phyloP scores from a whole-genome alignment of 352 stramenopile species.

The Phytophthora tubulina region DNA sequence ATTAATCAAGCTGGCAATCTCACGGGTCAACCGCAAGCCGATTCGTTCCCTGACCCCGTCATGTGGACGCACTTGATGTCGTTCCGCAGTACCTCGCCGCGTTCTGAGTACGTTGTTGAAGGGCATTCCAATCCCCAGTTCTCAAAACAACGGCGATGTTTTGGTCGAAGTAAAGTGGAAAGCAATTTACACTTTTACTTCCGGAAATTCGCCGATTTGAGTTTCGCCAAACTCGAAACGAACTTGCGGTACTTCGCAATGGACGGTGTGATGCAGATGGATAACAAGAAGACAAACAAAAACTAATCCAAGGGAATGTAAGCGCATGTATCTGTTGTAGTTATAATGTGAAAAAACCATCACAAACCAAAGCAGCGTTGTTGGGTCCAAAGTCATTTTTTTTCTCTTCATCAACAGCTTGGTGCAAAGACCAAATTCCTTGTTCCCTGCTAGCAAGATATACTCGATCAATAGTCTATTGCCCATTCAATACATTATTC shows the following conservation, averaged over 20 bases:
- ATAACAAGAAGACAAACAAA: no score
- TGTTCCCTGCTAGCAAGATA: no score
- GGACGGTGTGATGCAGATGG: conserved; percentile 17
- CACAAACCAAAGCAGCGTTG: no score
- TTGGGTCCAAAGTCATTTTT: no score
- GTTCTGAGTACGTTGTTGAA: conserved; percentile 22
- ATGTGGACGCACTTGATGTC: conserved; percentile 50
- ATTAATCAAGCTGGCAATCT: neutral
- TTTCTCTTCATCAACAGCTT: no score
- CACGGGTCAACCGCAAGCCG: neutral
- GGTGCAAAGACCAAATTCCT: no score
- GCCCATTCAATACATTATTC: conserved; percentile 5
- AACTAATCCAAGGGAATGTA: no score
- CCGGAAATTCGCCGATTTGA: conserved; percentile 27
- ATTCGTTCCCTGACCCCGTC: conserved; percentile 15
- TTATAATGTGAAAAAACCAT: no score
- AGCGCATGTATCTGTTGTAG: no score
- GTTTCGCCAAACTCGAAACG: conserved; percentile 36
- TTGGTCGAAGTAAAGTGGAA: conserved; percentile 34
- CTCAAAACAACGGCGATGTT: conserved; percentile 35
- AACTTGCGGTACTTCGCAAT: conserved; percentile 34
- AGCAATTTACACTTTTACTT: conserved; percentile 42
- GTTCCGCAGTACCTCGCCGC: conserved; percentile 30
- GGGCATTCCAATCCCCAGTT: conserved; percentile 4
- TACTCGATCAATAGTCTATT: neutral